Evolutionary conservation across 345 rosid genomes (phyloP).

Genomic region (Gossypium anomalum): DNA sequence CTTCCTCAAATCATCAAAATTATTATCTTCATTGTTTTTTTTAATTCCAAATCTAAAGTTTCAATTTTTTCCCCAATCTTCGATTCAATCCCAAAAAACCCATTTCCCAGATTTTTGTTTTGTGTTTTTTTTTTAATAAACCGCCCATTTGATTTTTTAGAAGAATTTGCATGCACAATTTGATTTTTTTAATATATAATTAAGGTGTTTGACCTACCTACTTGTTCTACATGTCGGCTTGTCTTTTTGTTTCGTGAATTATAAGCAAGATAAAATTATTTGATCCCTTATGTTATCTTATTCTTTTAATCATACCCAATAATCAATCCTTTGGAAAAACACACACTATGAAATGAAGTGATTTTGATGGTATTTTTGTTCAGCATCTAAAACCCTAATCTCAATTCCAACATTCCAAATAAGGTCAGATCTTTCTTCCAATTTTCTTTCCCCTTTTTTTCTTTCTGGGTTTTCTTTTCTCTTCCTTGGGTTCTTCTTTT

Average conservation of each 20-base stretch:
- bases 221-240: slow-evolving; percentile 12
- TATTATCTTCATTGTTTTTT: neutral
- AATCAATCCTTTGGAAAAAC: too few species aligned
- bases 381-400: neutral
- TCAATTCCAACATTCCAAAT: neutral
- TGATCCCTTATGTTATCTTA: neutral
- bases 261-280: slow-evolving; percentile 15
- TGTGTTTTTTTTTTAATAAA: neutral
- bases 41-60: neutral
- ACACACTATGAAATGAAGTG: neutral
- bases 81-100: neutral
- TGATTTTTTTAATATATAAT: neutral
- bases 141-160: neutral
- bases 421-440: slow-evolving; percentile 1
- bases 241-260: slow-evolving; percentile 6
- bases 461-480: neutral
- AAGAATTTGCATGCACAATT: neutral
- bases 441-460: neutral
- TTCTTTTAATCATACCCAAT: neutral
- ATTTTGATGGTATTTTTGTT: neutral
- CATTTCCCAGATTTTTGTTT: neutral
- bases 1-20: neutral
- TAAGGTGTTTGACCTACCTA: neutral
- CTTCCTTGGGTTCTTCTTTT: neutral
- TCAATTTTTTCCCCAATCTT: neutral